phyloP scores from a whole-genome alignment of 2,329 filamentous ascomycete species.

The Ilyonectria sp. region DNA sequence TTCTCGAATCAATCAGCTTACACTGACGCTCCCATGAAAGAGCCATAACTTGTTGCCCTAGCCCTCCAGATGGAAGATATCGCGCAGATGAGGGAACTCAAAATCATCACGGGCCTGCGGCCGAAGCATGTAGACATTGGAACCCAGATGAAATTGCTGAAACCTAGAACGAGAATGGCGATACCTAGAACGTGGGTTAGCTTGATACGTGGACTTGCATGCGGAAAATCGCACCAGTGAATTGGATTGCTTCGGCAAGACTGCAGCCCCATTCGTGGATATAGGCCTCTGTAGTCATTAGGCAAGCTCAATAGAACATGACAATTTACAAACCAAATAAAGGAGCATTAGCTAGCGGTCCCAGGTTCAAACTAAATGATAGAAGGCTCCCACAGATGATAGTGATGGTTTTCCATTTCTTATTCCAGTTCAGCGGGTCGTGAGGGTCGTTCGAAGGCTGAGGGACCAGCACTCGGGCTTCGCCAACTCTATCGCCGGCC shows the following conservation, averaged over 20 bases:
- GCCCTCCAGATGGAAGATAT: slow-evolving; percentile 24
- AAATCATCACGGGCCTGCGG: slow-evolving; percentile 23
- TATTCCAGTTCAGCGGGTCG: slow-evolving; percentile 27
- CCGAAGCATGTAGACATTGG: slow-evolving; percentile 22
- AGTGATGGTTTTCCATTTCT: slow-evolving; percentile 24
- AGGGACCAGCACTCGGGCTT: slow-evolving; percentile 23
- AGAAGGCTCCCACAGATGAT: slow-evolving; percentile 21
- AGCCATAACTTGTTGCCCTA: slow-evolving; percentile 16
- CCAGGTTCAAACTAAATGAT: slow-evolving; percentile 25
- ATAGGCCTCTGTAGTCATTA: slow-evolving; percentile 19
- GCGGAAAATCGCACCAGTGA: slow-evolving; percentile 1
- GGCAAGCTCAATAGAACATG: not conserved
- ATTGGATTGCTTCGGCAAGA: slow-evolving; percentile 25
- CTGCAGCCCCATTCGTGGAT: slow-evolving; percentile 23
- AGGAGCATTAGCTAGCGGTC: slow-evolving; percentile 19
- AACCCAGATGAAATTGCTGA: slow-evolving; percentile 28
- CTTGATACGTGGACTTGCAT: not conserved
- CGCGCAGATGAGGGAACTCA: slow-evolving; percentile 20
- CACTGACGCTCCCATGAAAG: slow-evolving; percentile 27
- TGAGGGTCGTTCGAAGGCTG: slow-evolving; percentile 25
- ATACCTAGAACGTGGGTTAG: not conserved
- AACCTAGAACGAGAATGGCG: slow-evolving; percentile 22
- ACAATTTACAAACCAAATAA: slow-evolving; percentile 10
- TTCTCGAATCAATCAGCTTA: not conserved
- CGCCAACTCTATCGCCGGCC: slow-evolving; percentile 21